Conservation (phyloP, 1,284 basidiomycete genomes). For the Xanthoconium separans region DNA sequence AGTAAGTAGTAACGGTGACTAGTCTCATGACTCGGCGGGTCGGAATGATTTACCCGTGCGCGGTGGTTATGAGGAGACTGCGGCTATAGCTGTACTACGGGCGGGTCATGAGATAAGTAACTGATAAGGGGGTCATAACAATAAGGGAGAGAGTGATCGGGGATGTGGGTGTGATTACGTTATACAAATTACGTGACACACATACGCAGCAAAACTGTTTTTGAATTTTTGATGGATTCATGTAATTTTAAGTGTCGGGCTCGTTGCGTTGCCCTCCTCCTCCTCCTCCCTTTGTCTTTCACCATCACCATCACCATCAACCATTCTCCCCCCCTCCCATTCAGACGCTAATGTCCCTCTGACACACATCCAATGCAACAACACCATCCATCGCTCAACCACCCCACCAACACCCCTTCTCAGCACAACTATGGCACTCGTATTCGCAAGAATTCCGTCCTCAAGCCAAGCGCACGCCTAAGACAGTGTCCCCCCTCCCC, state of each 20-base stretch:
- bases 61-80: too few species aligned
- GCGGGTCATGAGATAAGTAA: neutral
- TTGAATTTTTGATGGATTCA: conserved; percentile 36
- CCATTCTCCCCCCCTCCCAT: conserved; percentile 31
- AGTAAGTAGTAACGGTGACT: too few species aligned
- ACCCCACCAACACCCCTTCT: conserved; percentile 8
- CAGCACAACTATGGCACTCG: conserved; percentile 50
- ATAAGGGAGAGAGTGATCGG: conserved; percentile 15
- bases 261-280: conserved; percentile 20
- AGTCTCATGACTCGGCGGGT: too few species aligned
- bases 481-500: conserved; percentile 39
- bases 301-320: conserved; percentile 32
- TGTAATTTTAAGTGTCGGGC: conserved; percentile 35
- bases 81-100: too few species aligned
- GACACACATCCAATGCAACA: conserved; percentile 32
- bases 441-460: conserved; percentile 50
- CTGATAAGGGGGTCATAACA: neutral
- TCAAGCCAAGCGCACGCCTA: conserved; percentile 51
- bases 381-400: conserved; percentile 16
- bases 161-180: conserved; percentile 23
- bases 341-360: conserved; percentile 15
- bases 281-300: conserved; percentile 35
- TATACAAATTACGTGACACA: conserved; percentile 30
- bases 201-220: conserved; percentile 33
- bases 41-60: too few species aligned